Percentiles rank a stretch among this genome's conserved stretches.
Evolutionary conservation across 176 grass and related monocot species (phyloP).

Genomic region (Aegilops umbellulata): DNA sequence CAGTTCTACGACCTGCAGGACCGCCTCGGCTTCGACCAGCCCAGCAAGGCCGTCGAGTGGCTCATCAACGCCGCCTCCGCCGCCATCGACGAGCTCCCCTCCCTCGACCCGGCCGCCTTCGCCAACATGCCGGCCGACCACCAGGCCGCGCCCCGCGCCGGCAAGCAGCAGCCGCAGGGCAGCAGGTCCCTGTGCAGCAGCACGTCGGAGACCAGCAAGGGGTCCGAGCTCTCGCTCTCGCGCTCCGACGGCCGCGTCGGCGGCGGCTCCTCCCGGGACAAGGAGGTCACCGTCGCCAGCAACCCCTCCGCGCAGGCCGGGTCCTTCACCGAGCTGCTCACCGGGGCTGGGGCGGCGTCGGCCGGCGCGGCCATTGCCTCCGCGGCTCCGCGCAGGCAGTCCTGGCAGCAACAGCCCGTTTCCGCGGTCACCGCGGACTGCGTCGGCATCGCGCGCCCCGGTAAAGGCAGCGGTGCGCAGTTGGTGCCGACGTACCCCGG

Average conservation of each 20-base stretch:
- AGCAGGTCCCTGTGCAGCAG: conserved; percentile 69
- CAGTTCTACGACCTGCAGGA: conserved; percentile 95
- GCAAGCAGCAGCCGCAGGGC: conserved; percentile 39
- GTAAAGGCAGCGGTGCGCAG: conserved; percentile 4
- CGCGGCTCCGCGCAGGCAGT: conserved; percentile 16
- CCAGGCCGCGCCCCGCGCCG: conserved; percentile 3
- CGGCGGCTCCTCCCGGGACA: conserved; percentile 33
- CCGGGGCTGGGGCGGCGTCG: conserved; percentile 33
- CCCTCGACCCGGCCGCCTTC: conserved; percentile 43
- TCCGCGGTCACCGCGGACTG: conserved; percentile 24
- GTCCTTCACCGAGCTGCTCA: conserved; percentile 82
- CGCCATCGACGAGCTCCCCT: conserved; percentile 70
- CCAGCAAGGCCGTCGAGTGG: conserved; percentile 92
- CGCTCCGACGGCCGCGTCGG: conserved; percentile 56
- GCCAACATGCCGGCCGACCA: conserved; percentile 16
- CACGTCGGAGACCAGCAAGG: conserved; percentile 88
- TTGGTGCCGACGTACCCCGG: conserved; percentile 9
- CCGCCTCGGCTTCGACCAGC: conserved; percentile 80
- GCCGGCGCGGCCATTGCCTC: neutral
- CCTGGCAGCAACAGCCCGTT: conserved; percentile 7
- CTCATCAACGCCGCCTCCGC: conserved; percentile 71
- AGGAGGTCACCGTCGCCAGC: conserved; percentile 55
- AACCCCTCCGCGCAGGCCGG: conserved; percentile 31
- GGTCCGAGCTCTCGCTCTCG: conserved; percentile 69
- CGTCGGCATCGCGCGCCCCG: conserved; percentile 9